Evolutionary conservation across 768 basidiomycete species (phyloP).

Genomic region (Postia placenta): DNA sequence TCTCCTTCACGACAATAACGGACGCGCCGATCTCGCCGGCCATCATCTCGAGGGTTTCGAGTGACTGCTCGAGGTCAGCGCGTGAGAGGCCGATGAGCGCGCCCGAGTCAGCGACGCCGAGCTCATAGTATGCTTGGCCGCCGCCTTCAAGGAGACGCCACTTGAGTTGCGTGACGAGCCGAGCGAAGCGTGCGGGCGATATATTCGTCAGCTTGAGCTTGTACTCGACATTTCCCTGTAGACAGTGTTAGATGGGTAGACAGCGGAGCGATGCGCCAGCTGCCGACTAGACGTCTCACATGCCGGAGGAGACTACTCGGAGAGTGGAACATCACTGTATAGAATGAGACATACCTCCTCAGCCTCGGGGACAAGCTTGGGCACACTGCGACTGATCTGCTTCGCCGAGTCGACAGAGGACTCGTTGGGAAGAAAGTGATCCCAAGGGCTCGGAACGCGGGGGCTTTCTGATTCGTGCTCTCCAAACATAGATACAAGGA

Average conservation of each 20-base stretch:
- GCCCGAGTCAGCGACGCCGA: conserved; percentile 77
- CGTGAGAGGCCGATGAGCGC: conserved; percentile 74
- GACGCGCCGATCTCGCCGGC: conserved; percentile 90
- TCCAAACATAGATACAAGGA: conserved; percentile 54
- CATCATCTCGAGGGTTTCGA: conserved; percentile 91
- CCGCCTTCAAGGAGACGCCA: conserved; percentile 71
- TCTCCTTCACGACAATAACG: conserved; percentile 85
- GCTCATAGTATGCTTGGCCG: conserved; percentile 51
- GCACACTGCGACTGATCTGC: conserved; percentile 33
- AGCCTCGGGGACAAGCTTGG: conserved; percentile 69
- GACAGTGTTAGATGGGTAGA: not conserved
- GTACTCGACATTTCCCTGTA: conserved; percentile 87
- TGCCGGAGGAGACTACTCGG: too few relatives aligned
- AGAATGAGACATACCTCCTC: conserved; percentile 40
- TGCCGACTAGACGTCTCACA: too few relatives aligned
- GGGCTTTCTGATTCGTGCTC: conserved; percentile 80
- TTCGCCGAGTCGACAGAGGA: conserved; percentile 24
- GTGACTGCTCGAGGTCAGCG: conserved; percentile 69
- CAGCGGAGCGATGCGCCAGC: not conserved
- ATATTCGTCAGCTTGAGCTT: conserved; percentile 86
- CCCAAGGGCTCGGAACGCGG: conserved; percentile 79
- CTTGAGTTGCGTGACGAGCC: conserved; percentile 91
- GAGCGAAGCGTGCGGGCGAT: conserved; percentile 65
- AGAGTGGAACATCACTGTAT: not conserved
- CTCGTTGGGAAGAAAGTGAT: conserved; percentile 52